phyloP scores from a whole-genome alignment of 78 protist species.

The Monosiga brevicollis region DNA sequence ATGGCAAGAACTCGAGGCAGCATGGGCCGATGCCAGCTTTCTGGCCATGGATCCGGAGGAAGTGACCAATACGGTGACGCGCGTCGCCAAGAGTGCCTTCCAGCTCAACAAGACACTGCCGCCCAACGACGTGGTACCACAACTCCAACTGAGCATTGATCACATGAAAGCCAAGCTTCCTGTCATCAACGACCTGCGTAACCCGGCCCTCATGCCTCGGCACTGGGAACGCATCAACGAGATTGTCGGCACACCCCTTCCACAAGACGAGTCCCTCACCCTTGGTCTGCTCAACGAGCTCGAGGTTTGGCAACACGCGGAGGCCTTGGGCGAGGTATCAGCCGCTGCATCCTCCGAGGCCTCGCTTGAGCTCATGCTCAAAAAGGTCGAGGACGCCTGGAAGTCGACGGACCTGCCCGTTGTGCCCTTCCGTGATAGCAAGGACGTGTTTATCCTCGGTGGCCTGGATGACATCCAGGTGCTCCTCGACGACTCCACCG shows the following conservation, averaged over 20 bases:
- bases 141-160: conserved; percentile 8
- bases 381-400: conserved; percentile 6
- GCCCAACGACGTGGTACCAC: conserved; percentile 11
- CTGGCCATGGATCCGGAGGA: background rate
- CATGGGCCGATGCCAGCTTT: background rate
- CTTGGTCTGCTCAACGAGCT: conserved; percentile 25
- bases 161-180: conserved; percentile 1
- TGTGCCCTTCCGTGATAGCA: conserved; percentile 14
- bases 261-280: background rate
- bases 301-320: conserved; percentile 10
- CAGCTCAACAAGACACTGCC: background rate
- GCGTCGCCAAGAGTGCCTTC: background rate
- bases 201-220: conserved; percentile 21
- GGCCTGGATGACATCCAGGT: conserved; percentile 41
- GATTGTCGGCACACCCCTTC: background rate
- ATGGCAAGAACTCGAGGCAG: background rate
- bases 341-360: conserved; percentile 45
- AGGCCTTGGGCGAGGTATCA: conserved; percentile 14
- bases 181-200: conserved; percentile 17
- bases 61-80: background rate
- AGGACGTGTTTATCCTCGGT: conserved; percentile 38
- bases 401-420: background rate
- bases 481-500: conserved; percentile 37
- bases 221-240: conserved; percentile 27
- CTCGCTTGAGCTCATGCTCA: conserved; percentile 23